Base-by-base conservation (phyloP, 2,329 filamentous ascomycete genomes). In the Scedosporium dehoogii region DNA sequence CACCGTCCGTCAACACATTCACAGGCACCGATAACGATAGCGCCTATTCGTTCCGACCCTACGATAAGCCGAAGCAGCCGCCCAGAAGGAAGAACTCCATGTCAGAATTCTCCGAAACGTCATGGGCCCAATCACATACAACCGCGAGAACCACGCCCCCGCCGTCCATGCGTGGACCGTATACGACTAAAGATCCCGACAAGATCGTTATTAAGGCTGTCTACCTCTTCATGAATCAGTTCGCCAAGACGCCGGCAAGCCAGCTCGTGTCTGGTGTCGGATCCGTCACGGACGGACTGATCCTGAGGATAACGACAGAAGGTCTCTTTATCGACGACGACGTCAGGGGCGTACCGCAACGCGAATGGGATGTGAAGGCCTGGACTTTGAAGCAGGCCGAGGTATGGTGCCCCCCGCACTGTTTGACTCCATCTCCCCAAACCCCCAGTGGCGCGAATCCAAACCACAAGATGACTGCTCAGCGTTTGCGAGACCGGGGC, bases 321-420 rank as follows among this genome's bases (percentile, higher is more conserved):
- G 94, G 94, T 18, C 82, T 97, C 61, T 97, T 97, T 76, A 94
- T 99, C 71, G 94, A 99, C 73, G 94, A 99, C 73, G 94, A 97
- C 73, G 85, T 97, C 60, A 87, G 92, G 55, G 86, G 87, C 65
- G 91, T 97, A 16, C 87, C 91, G n/a, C 92, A 97, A 75, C 86
- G 94, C 64, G 94, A 99, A 76, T 99, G 94, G 94, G 94, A 99
- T 73, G 86, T 97, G 71, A 97, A 97, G 75, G 92, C 93, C 27
- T 97, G 94, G 94, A 96, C 92, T 53, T 84, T 99, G 76, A 97
- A 96, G 77, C 79, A 89, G 67, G 86, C 96, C 74, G 94, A 97
- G 83, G 87, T 94, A 79, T 91, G 88, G 85, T 92, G 88, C 72
- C 85, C 86, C 70, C 81, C 84, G 70, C 84, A 87, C 73, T 84